phyloP scores from a whole-genome alignment of 1,284 basidiomycete genomes.

The Marasmius fiardii region DNA sequence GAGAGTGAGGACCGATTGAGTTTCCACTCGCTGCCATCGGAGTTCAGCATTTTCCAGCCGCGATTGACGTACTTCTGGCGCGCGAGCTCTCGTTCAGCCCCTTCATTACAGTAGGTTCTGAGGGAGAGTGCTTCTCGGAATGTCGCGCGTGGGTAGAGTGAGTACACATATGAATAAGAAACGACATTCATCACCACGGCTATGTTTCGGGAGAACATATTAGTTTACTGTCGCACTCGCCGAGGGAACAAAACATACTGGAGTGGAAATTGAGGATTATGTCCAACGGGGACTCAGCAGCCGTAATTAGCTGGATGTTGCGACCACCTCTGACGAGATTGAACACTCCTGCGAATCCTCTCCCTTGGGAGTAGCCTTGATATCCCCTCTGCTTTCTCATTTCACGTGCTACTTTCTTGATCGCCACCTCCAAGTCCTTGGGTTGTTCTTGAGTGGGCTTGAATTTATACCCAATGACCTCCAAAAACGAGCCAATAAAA shows the following conservation, averaged over 20 bases:
- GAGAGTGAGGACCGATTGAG: too few relatives aligned
- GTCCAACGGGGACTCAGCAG: constrained; percentile 8
- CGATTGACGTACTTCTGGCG: constrained; percentile 7
- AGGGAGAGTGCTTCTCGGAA: constrained; percentile 14
- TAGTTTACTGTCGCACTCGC: background rate
- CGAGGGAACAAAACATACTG: constrained; percentile 11
- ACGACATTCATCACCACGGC: constrained; percentile 23
- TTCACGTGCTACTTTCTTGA: too few relatives aligned
- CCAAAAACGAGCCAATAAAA: constrained; percentile 16
- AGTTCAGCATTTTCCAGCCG: constrained; percentile 5
- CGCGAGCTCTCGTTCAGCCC: background rate
- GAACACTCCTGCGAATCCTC: constrained; percentile 10
- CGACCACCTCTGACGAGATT: constrained; percentile 6
- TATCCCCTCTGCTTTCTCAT: background rate
- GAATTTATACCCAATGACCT: constrained; percentile 18
- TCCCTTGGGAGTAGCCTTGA: background rate
- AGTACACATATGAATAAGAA: constrained; percentile 15
- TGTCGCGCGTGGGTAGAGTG: constrained; percentile 20
- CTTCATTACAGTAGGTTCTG: background rate
- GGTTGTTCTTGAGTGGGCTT: constrained; percentile 1
- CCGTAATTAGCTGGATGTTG: constrained; percentile 15
- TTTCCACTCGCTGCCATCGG: background rate
- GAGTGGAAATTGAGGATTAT: constrained; percentile 17
- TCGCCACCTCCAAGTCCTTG: background rate
- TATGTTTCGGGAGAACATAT: background rate